Conservation (phyloP, 2,329 filamentous ascomycete genomes). For the Epichloe scottii region DNA sequence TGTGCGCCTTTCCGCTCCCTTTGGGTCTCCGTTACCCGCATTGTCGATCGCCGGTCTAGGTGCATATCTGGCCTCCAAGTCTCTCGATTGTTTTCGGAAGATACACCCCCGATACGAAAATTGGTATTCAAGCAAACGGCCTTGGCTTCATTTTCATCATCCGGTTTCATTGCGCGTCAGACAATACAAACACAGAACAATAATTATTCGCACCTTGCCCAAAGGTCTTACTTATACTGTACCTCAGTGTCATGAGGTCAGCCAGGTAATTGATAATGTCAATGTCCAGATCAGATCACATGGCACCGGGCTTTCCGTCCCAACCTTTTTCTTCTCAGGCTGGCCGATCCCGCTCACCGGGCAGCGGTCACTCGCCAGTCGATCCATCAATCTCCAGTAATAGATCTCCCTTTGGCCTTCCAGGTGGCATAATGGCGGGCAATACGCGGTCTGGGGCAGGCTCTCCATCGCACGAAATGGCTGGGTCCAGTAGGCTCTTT, state of each 20-base stretch:
- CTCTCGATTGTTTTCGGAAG: not conserved
- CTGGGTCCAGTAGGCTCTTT: constrained; percentile 61
- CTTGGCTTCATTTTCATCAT: constrained; percentile 3
- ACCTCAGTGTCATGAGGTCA: constrained; percentile 8
- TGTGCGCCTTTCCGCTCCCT: constrained; percentile 3
- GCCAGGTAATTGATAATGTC: constrained; percentile 82
- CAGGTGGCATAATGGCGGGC: constrained; percentile 50
- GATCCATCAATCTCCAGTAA: constrained; percentile 53
- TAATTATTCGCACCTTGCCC: not conserved
- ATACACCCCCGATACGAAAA: not conserved
- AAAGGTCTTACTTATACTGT: not conserved
- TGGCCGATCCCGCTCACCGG: constrained; percentile 63
- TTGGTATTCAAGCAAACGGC: not conserved
- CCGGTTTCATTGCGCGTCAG: not conserved
- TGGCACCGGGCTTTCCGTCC: constrained; percentile 71
- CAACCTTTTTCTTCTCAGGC: constrained; percentile 50
- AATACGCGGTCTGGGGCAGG: constrained; percentile 71
- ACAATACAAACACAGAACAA: constrained; percentile 2
- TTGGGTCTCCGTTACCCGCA: not conserved
- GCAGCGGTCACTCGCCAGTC: constrained; percentile 68
- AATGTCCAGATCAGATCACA: constrained; percentile 72
- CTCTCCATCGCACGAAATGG: constrained; percentile 88
- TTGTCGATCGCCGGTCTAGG: not conserved
- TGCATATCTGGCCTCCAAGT: not conserved
- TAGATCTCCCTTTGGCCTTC: constrained; percentile 61